phyloP scores from a whole-genome alignment of 441 rosid genomes.

The Corymbia calophylla region DNA sequence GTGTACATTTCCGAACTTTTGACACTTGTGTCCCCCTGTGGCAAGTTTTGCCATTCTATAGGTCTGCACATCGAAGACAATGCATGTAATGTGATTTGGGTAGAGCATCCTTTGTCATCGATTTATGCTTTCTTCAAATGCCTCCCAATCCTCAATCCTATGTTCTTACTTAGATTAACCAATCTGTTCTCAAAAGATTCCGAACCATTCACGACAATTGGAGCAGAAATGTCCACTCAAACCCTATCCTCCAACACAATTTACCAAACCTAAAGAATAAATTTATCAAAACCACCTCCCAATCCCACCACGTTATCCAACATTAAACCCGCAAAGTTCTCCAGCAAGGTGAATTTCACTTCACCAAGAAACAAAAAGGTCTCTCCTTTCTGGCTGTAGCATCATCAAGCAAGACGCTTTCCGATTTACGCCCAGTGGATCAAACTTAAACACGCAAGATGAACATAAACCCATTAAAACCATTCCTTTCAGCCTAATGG shows the following conservation, averaged over 20 bases:
- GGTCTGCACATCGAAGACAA: too few relatives aligned
- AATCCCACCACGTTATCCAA: background rate
- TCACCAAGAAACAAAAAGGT: background rate
- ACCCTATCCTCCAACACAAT: background rate
- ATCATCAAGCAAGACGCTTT: background rate
- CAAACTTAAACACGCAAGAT: background rate
- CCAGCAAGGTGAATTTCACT: background rate
- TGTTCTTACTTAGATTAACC: background rate
- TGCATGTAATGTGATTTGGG: too few relatives aligned
- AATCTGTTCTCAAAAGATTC: background rate
- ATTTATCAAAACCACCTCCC: background rate
- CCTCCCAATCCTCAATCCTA: background rate
- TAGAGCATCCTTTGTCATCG: background rate
- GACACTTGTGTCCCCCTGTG: too few relatives aligned
- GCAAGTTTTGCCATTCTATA: too few relatives aligned
- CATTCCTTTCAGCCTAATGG: background rate
- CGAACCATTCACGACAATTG: background rate
- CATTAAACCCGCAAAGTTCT: background rate
- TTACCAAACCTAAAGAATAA: background rate
- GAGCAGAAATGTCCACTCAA: background rate
- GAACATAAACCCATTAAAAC: background rate
- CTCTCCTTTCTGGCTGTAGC: background rate
- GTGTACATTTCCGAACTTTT: too few relatives aligned
- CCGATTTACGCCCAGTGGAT: background rate
- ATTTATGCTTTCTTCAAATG: background rate